Base-by-base conservation (phyloP, 1,284 basidiomycete genomes). In the Tetrapyrgos nigripes region DNA sequence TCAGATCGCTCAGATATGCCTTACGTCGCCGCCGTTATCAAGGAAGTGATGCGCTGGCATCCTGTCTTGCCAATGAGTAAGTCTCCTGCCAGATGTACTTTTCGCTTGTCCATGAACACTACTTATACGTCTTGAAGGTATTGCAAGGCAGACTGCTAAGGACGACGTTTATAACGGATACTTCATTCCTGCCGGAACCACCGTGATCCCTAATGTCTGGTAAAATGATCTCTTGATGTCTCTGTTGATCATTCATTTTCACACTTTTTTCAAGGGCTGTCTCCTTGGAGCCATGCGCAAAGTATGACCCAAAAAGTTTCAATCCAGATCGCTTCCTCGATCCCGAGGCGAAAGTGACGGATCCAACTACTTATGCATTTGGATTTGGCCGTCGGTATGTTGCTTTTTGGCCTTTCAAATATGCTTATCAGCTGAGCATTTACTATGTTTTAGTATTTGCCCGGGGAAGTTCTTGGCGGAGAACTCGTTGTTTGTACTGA, bases 11-110 rank as follows among this genome's bases (percentile, higher is more conserved):
- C 53, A 19, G 24, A 55, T 3, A 40, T 68, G 29, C 66, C 65
- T 13, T 69, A 68, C 51, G 44, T 64, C 31, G 47, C 47, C n/a
- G 61, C 62, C 11, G 23, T 65, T 4, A 55, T 61, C 17, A 58
- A 59, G 47, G 64, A 59, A 28, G 54, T 52, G 4, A 50, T 59
- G 52, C 43, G 55, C 9, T 54, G 51, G 44, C 44, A 54, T 28
- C 51, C 51, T 14, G 24, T 53, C 11, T 26, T 50, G 10, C 51
- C 51, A 21, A n/a, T 54, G 13, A 49, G 45, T 54, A 5, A 21
- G 24, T 44, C 19, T 53, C n/a, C n/a, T n/a, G n/a, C n/a, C n/a
- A n/a, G n/a, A 17, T n/a, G 52, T 44, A 0, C 24, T 21, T 40
- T 11, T 31, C 29, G 6, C 19, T 31, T 26, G 21, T 19, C 27